A percentile compares a stretch with the other conserved stretches of the same genome.
Conservation (phyloP, 768 basidiomycete genomes). For the Xerocomellus dryophilus region DNA sequence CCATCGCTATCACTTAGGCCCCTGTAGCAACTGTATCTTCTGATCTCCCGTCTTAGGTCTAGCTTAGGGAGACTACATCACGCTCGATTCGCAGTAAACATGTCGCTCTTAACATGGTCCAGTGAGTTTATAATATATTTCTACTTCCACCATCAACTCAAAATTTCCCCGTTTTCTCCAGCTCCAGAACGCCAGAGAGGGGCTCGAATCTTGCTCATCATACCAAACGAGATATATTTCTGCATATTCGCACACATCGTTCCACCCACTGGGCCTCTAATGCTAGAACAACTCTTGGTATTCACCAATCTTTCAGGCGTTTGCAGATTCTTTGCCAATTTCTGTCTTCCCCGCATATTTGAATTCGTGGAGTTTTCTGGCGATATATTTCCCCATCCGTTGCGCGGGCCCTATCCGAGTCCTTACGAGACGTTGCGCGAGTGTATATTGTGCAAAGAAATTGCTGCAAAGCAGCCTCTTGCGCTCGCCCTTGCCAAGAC, state of each 20-base stretch:
- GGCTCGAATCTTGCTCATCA: slow-evolving; percentile 16
- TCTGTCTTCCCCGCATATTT: slow-evolving; percentile 40
- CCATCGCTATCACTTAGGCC: too few relatives aligned
- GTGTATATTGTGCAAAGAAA: slow-evolving; percentile 25
- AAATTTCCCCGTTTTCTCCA: slow-evolving; percentile 3
- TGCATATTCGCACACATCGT: slow-evolving; percentile 38
- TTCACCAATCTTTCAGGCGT: slow-evolving; percentile 35
- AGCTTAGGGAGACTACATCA: too few relatives aligned
- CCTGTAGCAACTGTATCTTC: too few relatives aligned
- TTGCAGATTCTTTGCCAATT: slow-evolving; percentile 42
- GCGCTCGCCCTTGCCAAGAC: slow-evolving; percentile 30
- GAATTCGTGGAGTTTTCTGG: slow-evolving; percentile 27
- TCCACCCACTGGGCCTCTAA: slow-evolving; percentile 13
- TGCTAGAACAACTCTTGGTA: slow-evolving; percentile 6
- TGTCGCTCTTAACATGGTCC: slow-evolving; percentile 8
- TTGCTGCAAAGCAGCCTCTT: slow-evolving; percentile 26
- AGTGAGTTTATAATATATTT: neutral
- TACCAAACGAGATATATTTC: slow-evolving; percentile 46
- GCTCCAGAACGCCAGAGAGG: slow-evolving; percentile 25
- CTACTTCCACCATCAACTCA: neutral
- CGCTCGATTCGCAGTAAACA: neutral
- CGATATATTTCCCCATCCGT: too few relatives aligned
- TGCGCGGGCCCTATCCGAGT: too few relatives aligned
- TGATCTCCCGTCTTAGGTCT: too few relatives aligned
- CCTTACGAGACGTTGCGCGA: neutral